Percentiles rank a stretch among this genome's conserved stretches.
Evolutionary conservation across 495 filamentous ascomycete species (phyloP).

Genomic region (Penicillium diatomitis): DNA sequence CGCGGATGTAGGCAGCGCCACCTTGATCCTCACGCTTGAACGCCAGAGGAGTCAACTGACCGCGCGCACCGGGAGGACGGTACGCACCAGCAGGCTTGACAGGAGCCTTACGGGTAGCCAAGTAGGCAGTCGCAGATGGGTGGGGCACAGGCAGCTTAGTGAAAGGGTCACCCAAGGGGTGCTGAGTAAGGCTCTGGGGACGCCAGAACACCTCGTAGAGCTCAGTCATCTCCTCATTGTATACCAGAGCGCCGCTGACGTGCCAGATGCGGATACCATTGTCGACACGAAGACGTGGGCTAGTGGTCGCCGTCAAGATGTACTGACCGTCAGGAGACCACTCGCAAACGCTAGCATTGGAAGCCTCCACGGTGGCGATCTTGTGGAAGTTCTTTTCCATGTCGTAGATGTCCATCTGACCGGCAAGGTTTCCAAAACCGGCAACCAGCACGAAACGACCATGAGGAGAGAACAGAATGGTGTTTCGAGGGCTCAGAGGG

Average conservation of each 20-base stretch:
- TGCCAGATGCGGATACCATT: conserved; percentile 96
- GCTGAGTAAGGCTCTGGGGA: conserved; percentile 52
- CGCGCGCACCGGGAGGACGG: conserved; percentile 90
- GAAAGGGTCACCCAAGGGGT: conserved; percentile 64
- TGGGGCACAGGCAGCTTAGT: conserved; percentile 73
- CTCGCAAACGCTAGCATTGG: conserved; percentile 87
- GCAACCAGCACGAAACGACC: conserved; percentile 89
- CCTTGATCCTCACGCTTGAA: conserved; percentile 98
- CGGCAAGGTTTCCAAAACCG: conserved; percentile 93
- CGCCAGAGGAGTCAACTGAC: conserved; percentile 75
- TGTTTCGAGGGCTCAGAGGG: conserved; percentile 81
- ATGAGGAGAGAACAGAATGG: conserved; percentile 88
- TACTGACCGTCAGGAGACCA: conserved; percentile 95
- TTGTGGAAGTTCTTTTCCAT: conserved; percentile 84
- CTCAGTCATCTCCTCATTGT: conserved; percentile 88
- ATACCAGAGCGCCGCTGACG: conserved; percentile 81
- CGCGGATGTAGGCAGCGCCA: conserved; percentile 77
- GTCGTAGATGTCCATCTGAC: conserved; percentile 96
- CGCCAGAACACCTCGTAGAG: conserved; percentile 90
- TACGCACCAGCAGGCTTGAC: conserved; percentile 94
- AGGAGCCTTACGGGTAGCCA: conserved; percentile 79
- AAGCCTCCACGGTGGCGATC: conserved; percentile 87
- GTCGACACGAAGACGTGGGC: conserved; percentile 87
- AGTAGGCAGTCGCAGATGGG: conserved; percentile 70
- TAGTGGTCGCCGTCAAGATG: conserved; percentile 94